A percentile compares a stretch with the other conserved stretches of the same genome.
phyloP scores from a whole-genome alignment of 768 basidiomycete species.

The Tephrocybe sp. region DNA sequence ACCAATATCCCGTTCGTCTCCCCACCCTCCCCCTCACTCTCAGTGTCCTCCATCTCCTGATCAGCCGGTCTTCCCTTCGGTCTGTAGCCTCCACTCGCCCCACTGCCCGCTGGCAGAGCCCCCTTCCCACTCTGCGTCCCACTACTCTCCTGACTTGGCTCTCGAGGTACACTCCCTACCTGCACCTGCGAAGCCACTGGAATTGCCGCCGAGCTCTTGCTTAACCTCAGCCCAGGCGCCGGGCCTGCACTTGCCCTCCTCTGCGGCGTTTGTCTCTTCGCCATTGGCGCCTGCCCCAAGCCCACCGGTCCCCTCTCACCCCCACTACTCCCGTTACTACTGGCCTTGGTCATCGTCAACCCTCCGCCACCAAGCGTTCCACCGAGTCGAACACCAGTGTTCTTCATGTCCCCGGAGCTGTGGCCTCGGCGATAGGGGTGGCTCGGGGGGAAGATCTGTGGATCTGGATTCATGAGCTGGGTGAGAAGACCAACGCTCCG shows the following conservation, averaged over 20 bases:
- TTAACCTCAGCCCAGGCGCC: constrained; percentile 38
- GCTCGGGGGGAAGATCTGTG: constrained; percentile 52
- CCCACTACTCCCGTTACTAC: background rate
- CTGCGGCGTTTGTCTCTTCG: background rate
- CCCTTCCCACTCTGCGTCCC: background rate
- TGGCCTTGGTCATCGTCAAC: constrained; percentile 12
- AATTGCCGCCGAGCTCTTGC: constrained; percentile 58
- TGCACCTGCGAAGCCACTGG: constrained; percentile 48
- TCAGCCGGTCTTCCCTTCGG: constrained; percentile 66
- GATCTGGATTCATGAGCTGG: constrained; percentile 73
- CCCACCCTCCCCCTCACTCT: constrained; percentile 45
- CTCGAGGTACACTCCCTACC: constrained; percentile 27
- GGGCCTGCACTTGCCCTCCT: constrained; percentile 9
- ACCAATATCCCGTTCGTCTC: constrained; percentile 42
- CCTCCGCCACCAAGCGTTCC: constrained; percentile 2
- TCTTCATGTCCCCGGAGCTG: constrained; percentile 47
- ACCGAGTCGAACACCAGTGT: constrained; percentile 1
- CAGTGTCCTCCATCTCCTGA: constrained; percentile 67
- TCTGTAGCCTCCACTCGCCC: constrained; percentile 43
- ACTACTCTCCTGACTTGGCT: background rate
- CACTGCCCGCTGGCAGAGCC: background rate
- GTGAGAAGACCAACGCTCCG: constrained; percentile 56
- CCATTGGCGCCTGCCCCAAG: background rate
- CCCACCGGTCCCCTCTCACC: background rate
- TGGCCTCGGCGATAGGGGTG: constrained; percentile 60